Evolutionary conservation across 106 monocot genomes (phyloP).

Genomic region (Acorus gramineus): DNA sequence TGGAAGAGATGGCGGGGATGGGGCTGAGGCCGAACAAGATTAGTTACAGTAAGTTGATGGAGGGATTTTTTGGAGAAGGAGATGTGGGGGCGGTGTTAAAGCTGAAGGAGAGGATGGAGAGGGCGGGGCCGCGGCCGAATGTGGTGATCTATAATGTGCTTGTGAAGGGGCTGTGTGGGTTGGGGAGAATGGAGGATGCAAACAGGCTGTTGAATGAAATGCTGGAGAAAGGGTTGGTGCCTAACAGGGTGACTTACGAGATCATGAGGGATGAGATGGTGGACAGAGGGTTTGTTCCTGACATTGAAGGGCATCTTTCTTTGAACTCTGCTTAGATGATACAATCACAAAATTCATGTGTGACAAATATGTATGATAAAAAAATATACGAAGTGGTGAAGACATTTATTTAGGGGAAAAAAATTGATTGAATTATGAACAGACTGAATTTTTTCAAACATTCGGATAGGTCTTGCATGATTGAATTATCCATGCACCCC

Average conservation of each 20-base stretch:
- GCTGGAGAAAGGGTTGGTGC: constrained; percentile 84
- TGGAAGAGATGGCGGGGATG: constrained; percentile 67
- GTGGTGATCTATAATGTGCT: constrained; percentile 78
- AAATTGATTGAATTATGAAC: no score
- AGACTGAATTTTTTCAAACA: no score
- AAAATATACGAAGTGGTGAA: no score
- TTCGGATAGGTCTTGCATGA: no score
- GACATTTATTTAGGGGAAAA: no score
- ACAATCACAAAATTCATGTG: no score
- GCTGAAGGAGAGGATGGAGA: constrained; percentile 76
- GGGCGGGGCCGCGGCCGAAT: constrained; percentile 49
- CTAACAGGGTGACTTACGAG: constrained; percentile 66
- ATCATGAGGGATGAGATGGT: constrained; percentile 79
- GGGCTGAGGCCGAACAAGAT: constrained; percentile 48
- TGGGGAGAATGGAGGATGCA: constrained; percentile 43
- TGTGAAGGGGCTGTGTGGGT: constrained; percentile 53
- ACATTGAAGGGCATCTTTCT: constrained; percentile 66
- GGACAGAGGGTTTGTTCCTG: constrained; percentile 72
- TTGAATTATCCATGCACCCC: no score
- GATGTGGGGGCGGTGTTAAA: constrained; percentile 58
- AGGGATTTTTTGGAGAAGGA: constrained; percentile 70
- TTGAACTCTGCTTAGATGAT: constrained; percentile 7
- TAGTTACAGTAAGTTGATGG: constrained; percentile 72
- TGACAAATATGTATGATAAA: no score
- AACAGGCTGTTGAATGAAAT: constrained; percentile 87